Evolutionary conservation across 228 moss, liverwort and hornwort species (phyloP), one percentile per base, ranked within the genome.

Genomic region (Sphagnum magellanicum): DNA sequence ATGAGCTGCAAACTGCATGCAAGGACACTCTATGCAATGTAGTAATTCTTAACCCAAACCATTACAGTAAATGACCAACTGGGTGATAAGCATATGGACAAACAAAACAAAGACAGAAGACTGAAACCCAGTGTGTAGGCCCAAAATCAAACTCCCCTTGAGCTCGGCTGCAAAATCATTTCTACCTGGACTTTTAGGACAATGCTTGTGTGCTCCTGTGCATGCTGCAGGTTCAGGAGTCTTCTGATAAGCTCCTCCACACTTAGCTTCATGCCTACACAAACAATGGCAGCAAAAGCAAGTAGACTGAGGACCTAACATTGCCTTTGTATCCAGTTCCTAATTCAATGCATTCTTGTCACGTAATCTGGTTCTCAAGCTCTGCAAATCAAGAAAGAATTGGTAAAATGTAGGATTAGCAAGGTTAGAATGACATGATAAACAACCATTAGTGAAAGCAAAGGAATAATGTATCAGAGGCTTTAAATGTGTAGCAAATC

Each of bases 171-270:
- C 55, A 52, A 16, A 57, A 13, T 14, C 51, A 57, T 61, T 11
- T 47, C 16, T 51, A 13, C 63, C 73, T 68, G 52, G 76, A 69
- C 75, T 50, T 14, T 51, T 5, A 10, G 58, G 63, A 50, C 59
- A 4, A 53, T 63, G 15, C 59, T 81, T 77, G 10, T 74, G 75
- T 57, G 67, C 69, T 69, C 75, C 78, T 49, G 71, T 65, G 10
- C 77, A 78, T 63, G 68, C 75, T 67, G 60, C 78, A n/a, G 81
- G 78, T 66, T 82, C 78, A 16, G 52, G 60, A 13, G 61, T 78
- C 66, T 82, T 82, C 48, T 74, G 74, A 50, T 72, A 78, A 68
- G 51, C 69, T 16, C 81, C 81, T 58, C 78, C 78, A 64, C 81
- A 82, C 9, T 0, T 17, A 11, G 46, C 78, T 66, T 71, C 32